A percentile compares a stretch with the other conserved stretches of the same genome.
These are phyloP conservation scores for Hylodesmum podocarpum DNA, from an alignment of 306 rosid genomes.

Conservation along the genomic window DNA sequence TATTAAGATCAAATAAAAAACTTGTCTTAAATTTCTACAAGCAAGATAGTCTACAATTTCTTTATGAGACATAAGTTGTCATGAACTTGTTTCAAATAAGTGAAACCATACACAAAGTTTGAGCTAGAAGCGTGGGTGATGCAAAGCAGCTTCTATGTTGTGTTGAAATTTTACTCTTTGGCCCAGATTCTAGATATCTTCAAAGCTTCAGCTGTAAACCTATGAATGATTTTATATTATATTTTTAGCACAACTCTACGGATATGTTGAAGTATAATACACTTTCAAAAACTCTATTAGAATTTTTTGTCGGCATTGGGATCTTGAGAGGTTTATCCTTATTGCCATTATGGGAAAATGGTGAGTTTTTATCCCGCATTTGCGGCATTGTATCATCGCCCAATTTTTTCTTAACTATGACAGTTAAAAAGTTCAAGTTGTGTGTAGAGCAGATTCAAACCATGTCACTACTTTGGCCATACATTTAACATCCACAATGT, in stretches of 20 bases:
- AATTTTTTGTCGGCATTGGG: neutral
- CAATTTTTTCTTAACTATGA: neutral
- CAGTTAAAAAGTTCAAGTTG: neutral
- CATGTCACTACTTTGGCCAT: neutral
- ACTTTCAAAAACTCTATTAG: neutral
- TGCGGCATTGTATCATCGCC: neutral
- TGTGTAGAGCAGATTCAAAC: neutral
- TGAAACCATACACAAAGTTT: neutral
- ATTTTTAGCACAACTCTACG: neutral
- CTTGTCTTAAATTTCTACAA: neutral
- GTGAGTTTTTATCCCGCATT: neutral
- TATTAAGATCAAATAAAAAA: neutral
- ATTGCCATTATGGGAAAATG: neutral
- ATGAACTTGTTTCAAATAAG: neutral
- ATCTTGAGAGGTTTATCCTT: neutral
- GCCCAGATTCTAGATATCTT: neutral
- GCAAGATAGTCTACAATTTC: neutral
- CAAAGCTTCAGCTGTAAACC: neutral
- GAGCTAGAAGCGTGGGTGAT: neutral
- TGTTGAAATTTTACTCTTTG: neutral
- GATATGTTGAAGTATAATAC: neutral
- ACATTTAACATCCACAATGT: neutral
- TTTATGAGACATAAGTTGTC: neutral
- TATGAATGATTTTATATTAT: neutral
- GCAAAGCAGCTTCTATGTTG: neutral